Evolutionary conservation across 306 rosid genomes (phyloP).

Genomic region (Acmispon strigosus): DNA sequence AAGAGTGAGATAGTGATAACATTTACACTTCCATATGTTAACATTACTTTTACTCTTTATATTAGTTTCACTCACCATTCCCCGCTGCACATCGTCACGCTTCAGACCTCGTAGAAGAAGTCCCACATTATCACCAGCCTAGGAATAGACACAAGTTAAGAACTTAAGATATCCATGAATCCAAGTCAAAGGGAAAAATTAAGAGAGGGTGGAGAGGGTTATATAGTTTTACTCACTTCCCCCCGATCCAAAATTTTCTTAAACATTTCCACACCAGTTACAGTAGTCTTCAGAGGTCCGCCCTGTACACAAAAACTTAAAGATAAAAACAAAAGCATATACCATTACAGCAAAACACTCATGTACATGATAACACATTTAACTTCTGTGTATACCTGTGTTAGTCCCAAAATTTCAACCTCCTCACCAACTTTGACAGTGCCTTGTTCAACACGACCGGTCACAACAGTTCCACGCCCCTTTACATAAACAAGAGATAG

Average conservation of each 20-base stretch:
- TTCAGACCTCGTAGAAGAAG: conserved; percentile 90
- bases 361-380: background rate
- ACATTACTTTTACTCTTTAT: background rate
- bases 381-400: conserved; percentile 36
- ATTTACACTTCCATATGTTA: background rate
- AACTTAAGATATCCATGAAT: conserved; percentile 17
- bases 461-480: conserved; percentile 98
- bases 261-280: conserved; percentile 92
- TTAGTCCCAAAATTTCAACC: conserved; percentile 77
- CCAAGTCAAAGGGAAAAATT: background rate
- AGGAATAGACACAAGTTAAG: conserved; percentile 15
- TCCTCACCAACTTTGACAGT: conserved; percentile 85
- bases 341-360: conserved; percentile 1
- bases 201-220: background rate
- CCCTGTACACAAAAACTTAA: conserved; percentile 31
- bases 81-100: conserved; percentile 78
- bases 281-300: conserved; percentile 67
- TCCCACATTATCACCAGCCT: conserved; percentile 95
- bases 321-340: conserved; percentile 7
- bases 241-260: conserved; percentile 77
- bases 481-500: conserved; percentile 19
- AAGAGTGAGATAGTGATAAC: background rate
- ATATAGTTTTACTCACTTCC: conserved; percentile 53
- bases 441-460: conserved; percentile 95
- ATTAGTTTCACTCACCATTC: conserved; percentile 56